phyloP scores from a whole-genome alignment of 2,329 filamentous ascomycete species.

The Fusarium clavum region DNA sequence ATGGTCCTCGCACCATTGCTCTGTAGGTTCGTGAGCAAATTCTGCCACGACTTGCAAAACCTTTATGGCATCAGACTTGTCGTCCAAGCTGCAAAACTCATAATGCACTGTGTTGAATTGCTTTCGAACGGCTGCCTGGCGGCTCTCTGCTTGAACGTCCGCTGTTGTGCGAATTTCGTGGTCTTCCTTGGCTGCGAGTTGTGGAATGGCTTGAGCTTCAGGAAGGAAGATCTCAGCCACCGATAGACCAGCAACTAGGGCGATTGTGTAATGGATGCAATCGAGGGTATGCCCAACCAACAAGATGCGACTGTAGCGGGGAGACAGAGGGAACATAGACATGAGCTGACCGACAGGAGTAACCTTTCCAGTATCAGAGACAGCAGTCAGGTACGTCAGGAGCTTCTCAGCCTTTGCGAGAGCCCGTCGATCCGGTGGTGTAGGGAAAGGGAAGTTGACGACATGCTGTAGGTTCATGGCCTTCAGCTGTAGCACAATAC shows the following conservation, averaged over 20 bases:
- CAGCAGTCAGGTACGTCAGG: constrained; percentile 84
- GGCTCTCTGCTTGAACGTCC: constrained; percentile 78
- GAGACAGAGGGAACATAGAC: constrained; percentile 89
- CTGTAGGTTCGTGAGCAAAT: constrained; percentile 79
- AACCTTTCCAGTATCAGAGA: constrained; percentile 77
- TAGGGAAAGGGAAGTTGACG: constrained; percentile 95
- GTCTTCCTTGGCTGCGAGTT: constrained; percentile 60
- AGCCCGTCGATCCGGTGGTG: constrained; percentile 80
- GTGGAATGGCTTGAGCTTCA: constrained; percentile 79
- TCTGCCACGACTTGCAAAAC: constrained; percentile 88
- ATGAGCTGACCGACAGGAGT: constrained; percentile 84
- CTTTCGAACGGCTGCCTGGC: constrained; percentile 71
- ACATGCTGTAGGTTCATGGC: constrained; percentile 92
- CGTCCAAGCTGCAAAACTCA: constrained; percentile 83
- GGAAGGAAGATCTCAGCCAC: constrained; percentile 89
- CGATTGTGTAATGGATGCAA: constrained; percentile 87
- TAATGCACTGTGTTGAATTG: constrained; percentile 78
- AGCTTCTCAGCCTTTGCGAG: constrained; percentile 87
- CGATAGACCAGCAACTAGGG: constrained; percentile 87
- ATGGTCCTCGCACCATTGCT: constrained; percentile 82
- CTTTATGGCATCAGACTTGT: constrained; percentile 89
- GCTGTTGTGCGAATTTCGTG: constrained; percentile 69
- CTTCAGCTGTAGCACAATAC: constrained; percentile 92
- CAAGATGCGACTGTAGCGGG: constrained; percentile 92
- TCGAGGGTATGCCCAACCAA: constrained; percentile 85